These are phyloP conservation scores for Candida khao-thaluensis DNA, from an alignment of 805 yeast species.

Conservation along the genomic window DNA sequence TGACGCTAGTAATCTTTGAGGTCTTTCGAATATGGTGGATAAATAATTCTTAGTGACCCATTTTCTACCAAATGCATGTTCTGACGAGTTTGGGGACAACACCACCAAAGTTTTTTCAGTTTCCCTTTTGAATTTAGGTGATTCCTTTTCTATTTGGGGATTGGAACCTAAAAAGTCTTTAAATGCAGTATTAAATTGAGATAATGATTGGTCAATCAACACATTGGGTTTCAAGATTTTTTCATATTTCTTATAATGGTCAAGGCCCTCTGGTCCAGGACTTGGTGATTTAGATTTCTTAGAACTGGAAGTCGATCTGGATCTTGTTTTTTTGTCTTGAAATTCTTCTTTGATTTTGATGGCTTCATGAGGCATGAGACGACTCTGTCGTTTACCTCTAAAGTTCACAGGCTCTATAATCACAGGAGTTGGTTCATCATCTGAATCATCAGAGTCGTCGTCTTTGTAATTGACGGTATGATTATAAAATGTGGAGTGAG, in stretches of 20 bases:
- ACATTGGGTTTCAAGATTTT: slow-evolving; percentile 34
- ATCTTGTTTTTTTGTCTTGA: slow-evolving; percentile 7
- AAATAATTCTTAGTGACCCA: slow-evolving; percentile 73
- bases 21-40: slow-evolving; percentile 75
- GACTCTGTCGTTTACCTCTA: slow-evolving; percentile 30
- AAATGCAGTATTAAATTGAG: slow-evolving; percentile 42
- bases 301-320: slow-evolving; percentile 6
- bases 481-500: slow-evolving; percentile 28
- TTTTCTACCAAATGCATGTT: slow-evolving; percentile 69
- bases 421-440: slow-evolving; percentile 23
- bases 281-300: slow-evolving; percentile 15
- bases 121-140: slow-evolving; percentile 35
- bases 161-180: slow-evolving; percentile 42
- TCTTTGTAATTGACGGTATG: slow-evolving; percentile 25
- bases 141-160: slow-evolving; percentile 40
- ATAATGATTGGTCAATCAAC: slow-evolving; percentile 33
- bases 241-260: slow-evolving; percentile 20
- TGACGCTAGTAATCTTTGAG: slow-evolving; percentile 73
- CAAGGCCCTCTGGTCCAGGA: slow-evolving; percentile 11
- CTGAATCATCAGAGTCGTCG: slow-evolving; percentile 35
- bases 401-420: slow-evolving; percentile 24
- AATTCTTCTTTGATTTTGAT: slow-evolving; percentile 16
- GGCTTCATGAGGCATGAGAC: slow-evolving; percentile 27
- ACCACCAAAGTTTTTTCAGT: slow-evolving; percentile 56
- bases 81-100: slow-evolving; percentile 65